Evolutionary conservation across 2,329 filamentous ascomycete species (phyloP).

Genomic region (Epichloe uncinata): DNA sequence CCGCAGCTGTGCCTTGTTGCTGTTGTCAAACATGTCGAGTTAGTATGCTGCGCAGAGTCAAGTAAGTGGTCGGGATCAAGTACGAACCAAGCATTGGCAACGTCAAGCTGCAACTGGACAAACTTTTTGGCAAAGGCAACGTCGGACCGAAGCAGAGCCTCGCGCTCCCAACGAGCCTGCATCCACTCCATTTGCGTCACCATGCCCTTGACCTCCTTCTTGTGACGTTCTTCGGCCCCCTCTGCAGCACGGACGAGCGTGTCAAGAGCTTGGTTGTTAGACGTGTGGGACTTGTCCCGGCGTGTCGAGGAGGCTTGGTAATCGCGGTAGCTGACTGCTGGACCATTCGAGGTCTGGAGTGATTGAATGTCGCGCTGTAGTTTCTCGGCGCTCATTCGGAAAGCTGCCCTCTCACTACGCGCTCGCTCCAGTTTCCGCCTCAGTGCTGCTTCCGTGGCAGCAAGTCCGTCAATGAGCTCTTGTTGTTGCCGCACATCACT

Average conservation of each 20-base stretch:
- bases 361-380: slow-evolving; percentile 37
- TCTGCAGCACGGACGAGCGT: slow-evolving; percentile 44
- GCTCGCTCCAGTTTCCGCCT: slow-evolving; percentile 56
- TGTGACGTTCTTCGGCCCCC: slow-evolving; percentile 54
- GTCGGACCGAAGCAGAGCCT: slow-evolving; percentile 66
- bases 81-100: slow-evolving; percentile 83
- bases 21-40: slow-evolving; percentile 25
- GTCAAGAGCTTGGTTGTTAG: slow-evolving; percentile 36
- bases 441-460: slow-evolving; percentile 44
- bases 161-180: slow-evolving; percentile 65
- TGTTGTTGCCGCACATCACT: slow-evolving; percentile 59
- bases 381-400: slow-evolving; percentile 40
- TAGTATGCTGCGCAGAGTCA: neutral
- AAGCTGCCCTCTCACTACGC: slow-evolving; percentile 49
- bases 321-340: slow-evolving; percentile 8
- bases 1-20: slow-evolving; percentile 82
- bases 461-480: slow-evolving; percentile 44
- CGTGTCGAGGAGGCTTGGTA: slow-evolving; percentile 14
- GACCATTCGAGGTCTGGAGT: slow-evolving; percentile 27
- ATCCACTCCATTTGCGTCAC: slow-evolving; percentile 86
- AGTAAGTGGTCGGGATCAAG: neutral
- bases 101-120: slow-evolving; percentile 63
- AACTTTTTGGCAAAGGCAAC: slow-evolving; percentile 80
- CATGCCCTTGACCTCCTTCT: slow-evolving; percentile 67
- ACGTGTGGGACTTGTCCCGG: slow-evolving; percentile 17